Evolutionary conservation across 129 eudicot species (phyloP), one percentile per base, ranked within the genome.

Genomic region (Lactuca saligna): DNA sequence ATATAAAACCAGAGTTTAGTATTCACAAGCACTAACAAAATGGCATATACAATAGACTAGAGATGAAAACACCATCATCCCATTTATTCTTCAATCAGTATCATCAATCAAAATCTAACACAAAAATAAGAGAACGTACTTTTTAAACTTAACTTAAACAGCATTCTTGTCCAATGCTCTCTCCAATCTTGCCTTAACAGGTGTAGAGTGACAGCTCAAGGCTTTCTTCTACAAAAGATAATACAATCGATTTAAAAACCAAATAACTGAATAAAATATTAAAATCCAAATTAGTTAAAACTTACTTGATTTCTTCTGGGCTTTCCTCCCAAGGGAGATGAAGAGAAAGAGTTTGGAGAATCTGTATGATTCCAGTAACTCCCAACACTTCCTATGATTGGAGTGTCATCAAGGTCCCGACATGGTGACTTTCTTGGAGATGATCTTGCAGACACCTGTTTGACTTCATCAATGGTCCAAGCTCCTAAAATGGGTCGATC

Each of bases 331-430:
- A 65, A 17, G 37, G 53, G 63, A 68, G 71, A 80, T 57, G 76
- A 54, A 39, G 74, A 58, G 65, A 64, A 63, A 31, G 81, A 73
- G 68, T 57, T 70, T 35, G 79, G 73, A 59, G 84, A 76, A 65
- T 67, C 78, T 39, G 66, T 81, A 70, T 74, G 84, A 75, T 69
- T 86, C 95, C 88, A 85, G 75, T 85, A 91, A 64, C 97, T 85
- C 69, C 92, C 95, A 17, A 85, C 86, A n/a, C 86, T 85, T 32
- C 92, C 97, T 37, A 87, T 69, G 25, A 79, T 75, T 3, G 88
- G 85, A 32, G 65, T 73, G 68, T 80, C 95, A 70, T 87, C 88
- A 10, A 79, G 81, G 39, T 86, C 74, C 10, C 54, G 79, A 41
- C 80, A 44, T 0, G 85, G 83, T 10, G 95, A 80, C 74, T 71